Percentiles rank a stretch among this genome's conserved stretches.
Conservation (phyloP, 768 basidiomycete genomes). For the Agrocybe pediades region DNA sequence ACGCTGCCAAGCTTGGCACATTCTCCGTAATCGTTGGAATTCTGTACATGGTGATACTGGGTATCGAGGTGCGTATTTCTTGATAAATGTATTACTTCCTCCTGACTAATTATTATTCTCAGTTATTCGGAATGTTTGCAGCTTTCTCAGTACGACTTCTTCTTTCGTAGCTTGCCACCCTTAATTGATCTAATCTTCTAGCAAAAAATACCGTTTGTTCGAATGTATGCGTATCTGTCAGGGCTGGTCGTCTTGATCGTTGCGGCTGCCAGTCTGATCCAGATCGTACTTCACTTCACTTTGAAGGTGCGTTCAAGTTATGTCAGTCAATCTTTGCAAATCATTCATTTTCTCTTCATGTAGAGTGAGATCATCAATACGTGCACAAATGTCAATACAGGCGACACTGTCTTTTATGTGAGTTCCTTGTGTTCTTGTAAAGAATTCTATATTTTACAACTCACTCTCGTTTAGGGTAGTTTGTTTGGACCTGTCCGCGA, state of each 20-base stretch:
- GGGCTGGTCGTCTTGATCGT: constrained; percentile 48
- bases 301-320: constrained; percentile 50
- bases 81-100: not conserved
- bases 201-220: constrained; percentile 58
- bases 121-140: constrained; percentile 53
- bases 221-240: constrained; percentile 57
- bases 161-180: not conserved
- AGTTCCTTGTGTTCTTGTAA: constrained; percentile 24
- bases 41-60: constrained; percentile 50
- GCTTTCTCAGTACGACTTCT: constrained; percentile 48
- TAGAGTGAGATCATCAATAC: constrained; percentile 61
- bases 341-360: not conserved
- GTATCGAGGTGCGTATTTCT: constrained; percentile 49
- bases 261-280: constrained; percentile 52
- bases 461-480: constrained; percentile 40
- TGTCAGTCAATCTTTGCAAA: not conserved
- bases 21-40: constrained; percentile 63
- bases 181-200: constrained; percentile 21
- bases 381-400: constrained; percentile 47
- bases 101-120: not conserved
- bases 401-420: constrained; percentile 36
- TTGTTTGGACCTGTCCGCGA: constrained; percentile 51
- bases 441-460: not conserved
- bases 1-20: constrained; percentile 45
- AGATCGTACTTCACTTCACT: constrained; percentile 64